A percentile compares a stretch with the other conserved stretches of the same genome.
Evolutionary conservation across 169 alveolate species (phyloP).

Genomic region (Plasmodium knowlesi): DNA sequence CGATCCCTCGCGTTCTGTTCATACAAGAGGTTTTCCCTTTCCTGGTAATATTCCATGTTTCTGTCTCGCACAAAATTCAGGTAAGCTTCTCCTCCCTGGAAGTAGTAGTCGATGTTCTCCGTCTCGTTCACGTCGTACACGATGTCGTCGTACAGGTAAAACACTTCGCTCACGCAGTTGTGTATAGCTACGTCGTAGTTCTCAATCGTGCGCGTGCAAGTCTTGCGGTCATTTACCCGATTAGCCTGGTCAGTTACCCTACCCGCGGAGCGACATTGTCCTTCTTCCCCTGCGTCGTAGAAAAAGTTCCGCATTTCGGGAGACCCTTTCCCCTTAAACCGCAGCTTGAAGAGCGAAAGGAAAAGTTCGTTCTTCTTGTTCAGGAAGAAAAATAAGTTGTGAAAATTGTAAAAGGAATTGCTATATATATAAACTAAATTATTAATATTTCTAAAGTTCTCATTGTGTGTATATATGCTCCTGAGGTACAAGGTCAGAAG

Average conservation of each 20-base stretch:
- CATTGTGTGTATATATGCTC: conserved; percentile 28
- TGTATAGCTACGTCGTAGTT: conserved; percentile 31
- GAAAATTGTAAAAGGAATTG: conserved; percentile 46
- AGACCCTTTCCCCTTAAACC: conserved; percentile 13
- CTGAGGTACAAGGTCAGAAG: conserved; percentile 19
- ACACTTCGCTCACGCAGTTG: conserved; percentile 49
- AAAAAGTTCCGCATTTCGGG: conserved; percentile 16
- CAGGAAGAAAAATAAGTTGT: conserved; percentile 36
- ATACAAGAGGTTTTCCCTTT: not conserved
- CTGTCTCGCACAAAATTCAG: conserved; percentile 23
- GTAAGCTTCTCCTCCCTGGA: conserved; percentile 15
- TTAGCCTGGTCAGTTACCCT: not conserved
- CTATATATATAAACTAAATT: conserved; percentile 41
- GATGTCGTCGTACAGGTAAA: conserved; percentile 42
- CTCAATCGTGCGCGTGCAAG: not conserved
- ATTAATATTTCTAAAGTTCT: conserved; percentile 38
- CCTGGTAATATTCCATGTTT: conserved; percentile 4
- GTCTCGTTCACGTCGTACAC: conserved; percentile 49
- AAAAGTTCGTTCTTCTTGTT: conserved; percentile 39
- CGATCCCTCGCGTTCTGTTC: conserved; percentile 4
- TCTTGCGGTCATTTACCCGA: not conserved
- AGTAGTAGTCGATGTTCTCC: conserved; percentile 25
- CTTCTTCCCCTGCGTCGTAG: not conserved
- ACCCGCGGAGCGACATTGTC: no score
- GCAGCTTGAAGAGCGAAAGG: conserved; percentile 31